Percentiles rank a stretch among this genome's conserved stretches.
phyloP scores from a whole-genome alignment of 192 early-diverging fungal genomes.

The Diversispora eburnea region DNA sequence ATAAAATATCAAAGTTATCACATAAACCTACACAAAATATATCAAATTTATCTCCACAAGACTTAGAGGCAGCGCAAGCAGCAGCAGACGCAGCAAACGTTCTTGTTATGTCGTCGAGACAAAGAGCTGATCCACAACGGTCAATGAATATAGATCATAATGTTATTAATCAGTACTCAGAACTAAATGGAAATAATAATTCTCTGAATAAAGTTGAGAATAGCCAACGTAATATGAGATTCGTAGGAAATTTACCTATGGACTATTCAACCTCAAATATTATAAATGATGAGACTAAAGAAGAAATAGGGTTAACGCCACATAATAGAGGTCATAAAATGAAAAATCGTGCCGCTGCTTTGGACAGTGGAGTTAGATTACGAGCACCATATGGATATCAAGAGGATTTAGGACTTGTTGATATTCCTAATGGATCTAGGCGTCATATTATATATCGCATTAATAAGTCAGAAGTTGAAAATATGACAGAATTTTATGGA shows the following conservation, averaged over 20 bases:
- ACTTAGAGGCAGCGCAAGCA: background rate
- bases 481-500: slow-evolving; percentile 32
- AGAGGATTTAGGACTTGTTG: slow-evolving; percentile 27
- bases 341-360: slow-evolving; percentile 47
- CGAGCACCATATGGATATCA: slow-evolving; percentile 37
- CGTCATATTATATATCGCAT: slow-evolving; percentile 22
- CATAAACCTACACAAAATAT: background rate
- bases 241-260: background rate
- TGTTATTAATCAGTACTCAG: background rate
- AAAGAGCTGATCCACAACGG: background rate
- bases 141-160: slow-evolving; percentile 12
- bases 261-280: background rate
- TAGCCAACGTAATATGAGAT: background rate
- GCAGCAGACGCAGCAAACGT: background rate
- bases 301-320: slow-evolving; percentile 52
- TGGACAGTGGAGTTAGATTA: slow-evolving; percentile 46
- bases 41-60: background rate
- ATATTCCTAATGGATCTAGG: slow-evolving; percentile 5
- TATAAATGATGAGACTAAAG: slow-evolving; percentile 28
- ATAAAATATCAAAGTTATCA: background rate
- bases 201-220: background rate
- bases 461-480: slow-evolving; percentile 19
- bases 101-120: background rate
- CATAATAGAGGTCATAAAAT: slow-evolving; percentile 72
- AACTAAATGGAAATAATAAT: background rate